Base-by-base conservation (phyloP, 1,284 basidiomycete species). In the Cryptococcus maquisensis region DNA sequence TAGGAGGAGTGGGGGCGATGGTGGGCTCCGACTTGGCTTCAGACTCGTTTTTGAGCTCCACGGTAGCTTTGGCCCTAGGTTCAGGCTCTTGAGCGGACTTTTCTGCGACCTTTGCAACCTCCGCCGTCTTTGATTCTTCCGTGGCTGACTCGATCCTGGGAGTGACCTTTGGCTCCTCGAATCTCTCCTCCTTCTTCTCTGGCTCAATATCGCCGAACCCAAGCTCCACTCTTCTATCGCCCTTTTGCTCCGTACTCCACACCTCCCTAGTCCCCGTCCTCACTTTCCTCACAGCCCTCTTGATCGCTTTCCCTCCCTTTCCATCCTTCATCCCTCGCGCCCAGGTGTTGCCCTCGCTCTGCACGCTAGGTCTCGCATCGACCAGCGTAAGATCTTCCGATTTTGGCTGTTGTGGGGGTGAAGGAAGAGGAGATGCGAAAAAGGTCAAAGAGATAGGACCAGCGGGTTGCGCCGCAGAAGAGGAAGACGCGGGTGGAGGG, bases 181-280 rank as follows among this genome's bases (percentile, higher is more conserved):
- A 21, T 24, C 6, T 23, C 44, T 45, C 28, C 18, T 16, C 28
- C 44, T 45, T 32, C 44, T 26, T 21, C 20, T 26, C 44, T 6
- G 28, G 28, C 9, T 37, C 47, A 37, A 48, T 37, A 28, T 48
- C 47, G 13, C 47, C 47, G 35, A 48, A 48, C 28, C 18, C 28
- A 24, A 36, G 20, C 44, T 26, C 44, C 4, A 12, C n/a, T 26
- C 21, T 28, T 24, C 24, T 28, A 42, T 3, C 40, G 18, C 18
- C 40, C 44, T 16, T 10, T 18, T 24, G 13, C 44, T 23, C 26
- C 5, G 23, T 45, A 12, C n/a, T 45, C 44, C 44, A 64, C 12
- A 67, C 51, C 3, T 57, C 59, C 47, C 38, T 59, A 59, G 60
- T 63, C 18, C 54, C 60, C 23, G 51, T 52, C 1, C 59, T 56